Evolutionary conservation across 495 filamentous ascomycete genomes (phyloP), one percentile per base, ranked within the genome.

Genomic region (Xylaria grammica): DNA sequence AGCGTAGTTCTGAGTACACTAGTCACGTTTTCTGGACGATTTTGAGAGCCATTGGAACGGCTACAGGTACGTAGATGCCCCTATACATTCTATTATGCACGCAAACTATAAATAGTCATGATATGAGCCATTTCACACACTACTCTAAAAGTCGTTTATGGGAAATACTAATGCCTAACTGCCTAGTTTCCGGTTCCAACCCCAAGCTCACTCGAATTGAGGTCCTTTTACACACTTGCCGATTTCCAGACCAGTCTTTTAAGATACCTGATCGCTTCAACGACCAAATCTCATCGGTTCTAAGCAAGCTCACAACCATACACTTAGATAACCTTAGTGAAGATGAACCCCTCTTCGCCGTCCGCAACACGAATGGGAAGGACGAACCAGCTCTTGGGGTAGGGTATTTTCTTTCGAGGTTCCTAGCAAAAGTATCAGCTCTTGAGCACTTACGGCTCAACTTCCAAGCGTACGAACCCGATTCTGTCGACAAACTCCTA

Each of bases 281-380:
- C 44, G 30, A 70, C 4, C 34, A 54, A 4, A 45, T 79, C 20
- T 19, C 51, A 19, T 67, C 73, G 5, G 65, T 79, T 5, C 69
- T 84, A 0, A 59, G 38, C 2, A 67, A 69, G 38, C 69, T 84
- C 56, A 68, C 70, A 42, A 68, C 61, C 10, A 71, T 85, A 10
- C 77, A 79, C 40, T 70, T 85, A 11, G 72, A 74, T 17, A 34
- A 73, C 13, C 71, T 68, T 1, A 50, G 53, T 6, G 34, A 58
- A 1, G 45, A 46, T 36, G 42, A 62, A 17, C 30, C 52, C 10
- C 8, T 30, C 27, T 32, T 61, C 20, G 30, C 58, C 10, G 19
- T 66, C 42, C 55, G 0, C 30, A 15, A 26, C 29, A 57, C 34
- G 24, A 22, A 8, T 22, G 4, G n/a, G n/a, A 2, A 27, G 46